A percentile compares a stretch with the other conserved stretches of the same genome.
These are phyloP conservation scores for Tillandsia fasciculata DNA, from an alignment of 176 grass and related monocot genomes.

Conservation along the genomic window DNA sequence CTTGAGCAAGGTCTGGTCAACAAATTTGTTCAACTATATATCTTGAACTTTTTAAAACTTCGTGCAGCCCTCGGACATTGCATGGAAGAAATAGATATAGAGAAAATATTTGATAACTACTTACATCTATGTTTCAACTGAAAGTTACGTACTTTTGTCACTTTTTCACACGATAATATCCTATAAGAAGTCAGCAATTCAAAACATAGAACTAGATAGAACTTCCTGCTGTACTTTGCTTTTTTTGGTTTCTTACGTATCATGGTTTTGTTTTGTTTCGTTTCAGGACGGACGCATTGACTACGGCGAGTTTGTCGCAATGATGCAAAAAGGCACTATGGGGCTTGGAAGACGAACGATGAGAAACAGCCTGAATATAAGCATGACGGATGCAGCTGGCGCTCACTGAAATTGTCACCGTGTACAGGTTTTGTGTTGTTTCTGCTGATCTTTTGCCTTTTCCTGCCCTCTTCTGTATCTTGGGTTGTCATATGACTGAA, in stretches of 20 bases:
- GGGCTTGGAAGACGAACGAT: slow-evolving; percentile 31
- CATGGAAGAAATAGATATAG: too few species aligned
- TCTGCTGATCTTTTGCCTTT: slow-evolving; percentile 22
- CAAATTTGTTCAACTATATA: too few species aligned
- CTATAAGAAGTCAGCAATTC: background rate
- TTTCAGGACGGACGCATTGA: slow-evolving; percentile 86
- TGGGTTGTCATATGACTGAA: slow-evolving; percentile 9
- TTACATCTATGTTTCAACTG: too few species aligned
- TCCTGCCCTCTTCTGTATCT: background rate
- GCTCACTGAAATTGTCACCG: slow-evolving; percentile 32
- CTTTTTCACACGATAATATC: background rate
- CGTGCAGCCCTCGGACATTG: too few species aligned
- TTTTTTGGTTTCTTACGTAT: background rate
- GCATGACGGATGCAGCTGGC: slow-evolving; percentile 46
- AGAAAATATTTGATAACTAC: too few species aligned
- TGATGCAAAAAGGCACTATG: slow-evolving; percentile 61
- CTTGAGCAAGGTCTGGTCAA: too few species aligned
- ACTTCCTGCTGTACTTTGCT: background rate
- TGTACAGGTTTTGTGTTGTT: slow-evolving; percentile 53
- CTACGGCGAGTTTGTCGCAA: slow-evolving; percentile 65
- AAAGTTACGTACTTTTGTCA: too few species aligned
- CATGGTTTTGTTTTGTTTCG: slow-evolving; percentile 24
- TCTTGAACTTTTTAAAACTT: too few species aligned
- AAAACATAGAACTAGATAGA: background rate
- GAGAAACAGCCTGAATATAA: slow-evolving; percentile 52